A percentile compares a stretch with the other conserved stretches of the same genome.
phyloP scores from a whole-genome alignment of 73 alveolate species.

The Breviolum minutum region DNA sequence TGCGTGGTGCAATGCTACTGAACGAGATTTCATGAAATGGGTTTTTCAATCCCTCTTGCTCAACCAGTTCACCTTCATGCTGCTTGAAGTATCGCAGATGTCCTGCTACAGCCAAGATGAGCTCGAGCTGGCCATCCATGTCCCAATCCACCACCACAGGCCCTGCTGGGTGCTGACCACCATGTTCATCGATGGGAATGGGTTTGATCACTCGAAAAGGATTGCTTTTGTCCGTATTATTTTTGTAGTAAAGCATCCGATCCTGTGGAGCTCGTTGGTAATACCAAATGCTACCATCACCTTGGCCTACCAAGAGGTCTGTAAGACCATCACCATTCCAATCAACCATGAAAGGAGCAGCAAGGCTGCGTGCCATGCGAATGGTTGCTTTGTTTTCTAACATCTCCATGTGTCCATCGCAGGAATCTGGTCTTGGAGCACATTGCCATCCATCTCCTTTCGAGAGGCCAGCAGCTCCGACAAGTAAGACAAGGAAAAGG shows the following conservation, averaged over 20 bases:
- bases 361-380: slow-evolving; percentile 29
- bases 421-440: slow-evolving; percentile 48
- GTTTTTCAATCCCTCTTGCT: not conserved
- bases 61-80: not conserved
- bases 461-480: not conserved
- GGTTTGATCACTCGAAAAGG: slow-evolving; percentile 16
- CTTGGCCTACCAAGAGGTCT: slow-evolving; percentile 46
- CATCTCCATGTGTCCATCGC: slow-evolving; percentile 60
- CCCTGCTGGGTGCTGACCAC: slow-evolving; percentile 28
- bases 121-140: slow-evolving; percentile 5
- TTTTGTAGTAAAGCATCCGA: not conserved
- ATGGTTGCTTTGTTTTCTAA: not conserved
- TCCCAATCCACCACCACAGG: slow-evolving; percentile 60
- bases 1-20: slow-evolving; percentile 33
- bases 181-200: not conserved
- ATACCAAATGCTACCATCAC: slow-evolving; percentile 22
- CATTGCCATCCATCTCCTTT: slow-evolving; percentile 39
- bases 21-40: slow-evolving; percentile 1
- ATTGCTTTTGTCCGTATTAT: not conserved
- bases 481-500: slow-evolving; percentile 8
- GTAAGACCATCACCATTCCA: slow-evolving; percentile 49
- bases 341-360: slow-evolving; percentile 63
- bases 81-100: slow-evolving; percentile 14
- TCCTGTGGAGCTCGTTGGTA: slow-evolving; percentile 15
- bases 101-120: slow-evolving; percentile 3